Evolutionary conservation across 2,329 filamentous ascomycete species (phyloP), one percentile per base, ranked within the genome.

Genomic region (Neonectria faginata): DNA sequence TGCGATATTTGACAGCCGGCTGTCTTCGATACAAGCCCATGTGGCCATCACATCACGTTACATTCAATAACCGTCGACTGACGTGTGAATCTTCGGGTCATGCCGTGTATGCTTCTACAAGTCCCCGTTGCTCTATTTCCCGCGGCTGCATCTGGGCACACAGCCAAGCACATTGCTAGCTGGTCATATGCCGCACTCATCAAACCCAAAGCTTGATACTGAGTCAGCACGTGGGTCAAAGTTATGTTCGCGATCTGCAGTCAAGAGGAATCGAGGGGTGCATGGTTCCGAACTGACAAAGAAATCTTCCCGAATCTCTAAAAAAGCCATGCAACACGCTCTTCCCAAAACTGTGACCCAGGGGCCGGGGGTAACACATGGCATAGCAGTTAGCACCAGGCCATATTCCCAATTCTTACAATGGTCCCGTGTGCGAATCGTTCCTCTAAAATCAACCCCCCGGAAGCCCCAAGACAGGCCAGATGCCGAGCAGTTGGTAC

Each of bases 311-410:
- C 64, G 56, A 65, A 65, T 71, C 66, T 64, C n/a, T 60, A 54
- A 53, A 54, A 53, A 57, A 62, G 60, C 57, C 50, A 44, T 67
- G 57, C 66, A 58, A 61, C 52, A 61, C 36, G 41, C 61, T 63
- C 10, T 47, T 60, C 67, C 52, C 53, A 62, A 60, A 50, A 62
- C 55, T 55, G 62, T 66, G 70, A 69, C 69, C 67, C 58, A 68
- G 39, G 64, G 64, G 63, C 65, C 62, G 67, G 67, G 68, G 63
- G 66, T 69, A 62, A 55, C 66, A 72, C 69, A 74, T 69, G 71
- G 71, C 64, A 68, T 60, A 57, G 66, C 56, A 59, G 60, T 65
- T 68, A 67, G 53, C 64, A 71, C 59, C 60, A 67, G 60, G 65
- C 57, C 69, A 61, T 59, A 66, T 64, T 63, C 53, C 66, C 67